Base-by-base conservation (phyloP, 1,284 basidiomycete genomes). In the Agaricales sp. region DNA sequence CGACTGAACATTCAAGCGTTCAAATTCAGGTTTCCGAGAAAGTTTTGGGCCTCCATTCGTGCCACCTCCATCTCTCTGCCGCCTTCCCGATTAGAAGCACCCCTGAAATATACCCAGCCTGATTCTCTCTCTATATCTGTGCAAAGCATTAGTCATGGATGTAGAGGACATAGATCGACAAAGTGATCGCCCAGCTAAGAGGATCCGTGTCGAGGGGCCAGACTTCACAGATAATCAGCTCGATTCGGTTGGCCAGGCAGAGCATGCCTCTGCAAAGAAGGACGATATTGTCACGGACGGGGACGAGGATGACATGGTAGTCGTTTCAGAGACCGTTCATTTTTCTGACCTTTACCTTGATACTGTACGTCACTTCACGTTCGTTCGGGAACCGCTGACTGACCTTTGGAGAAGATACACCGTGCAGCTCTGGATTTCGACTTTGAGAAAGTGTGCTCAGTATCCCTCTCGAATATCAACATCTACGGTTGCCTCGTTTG, bases 381-480 rank as follows among this genome's bases (percentile, higher is more conserved):
- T 48, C 30, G 30, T 21, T 24, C 25, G 26, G 45, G 22, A 43
- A 22, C 6, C 14, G 26, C 14, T 43, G 47, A 49, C 55, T 46
- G 38, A 51, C 51, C 53, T 56, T 46, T 55, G 51, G 25, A 54
- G 50, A 58, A 92, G 93, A 87, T 96, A 55, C 92, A 94, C 61
- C 78, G 93, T 51, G 78, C 77, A 50, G 74, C 83, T 37, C 81
- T 99, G 53, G 96, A 99, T 67, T 99, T 99, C 67, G 96, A 99
- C 69, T 99, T 99, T 62, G 96, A 99, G 71, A 92, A 95, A 73
- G 78, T 99, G 23, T 99, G 96, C 73, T 97, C 92, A 6, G 92
- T 99, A 51, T 95, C 91, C 22, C 74, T 92, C 45, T 91, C 90
- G 23, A 96, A 97, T 66, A 93, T 97, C 74, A 96, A 99, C 65